Conservation (phyloP, 768 basidiomycete genomes). For the Imleria badia region DNA sequence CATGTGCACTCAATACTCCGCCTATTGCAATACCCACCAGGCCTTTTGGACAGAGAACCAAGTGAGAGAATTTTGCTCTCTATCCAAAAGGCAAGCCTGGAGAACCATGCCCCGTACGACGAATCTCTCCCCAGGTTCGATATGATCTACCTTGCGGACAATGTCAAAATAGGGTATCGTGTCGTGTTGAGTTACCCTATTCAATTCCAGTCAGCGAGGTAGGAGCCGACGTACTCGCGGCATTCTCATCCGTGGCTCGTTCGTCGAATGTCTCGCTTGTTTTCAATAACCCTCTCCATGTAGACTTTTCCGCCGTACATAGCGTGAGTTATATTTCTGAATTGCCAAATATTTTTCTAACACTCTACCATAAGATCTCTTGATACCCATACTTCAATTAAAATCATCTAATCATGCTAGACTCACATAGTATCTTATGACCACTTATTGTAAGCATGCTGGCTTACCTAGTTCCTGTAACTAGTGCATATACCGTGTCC, state of each 20-base stretch:
- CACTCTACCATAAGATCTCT: not conserved
- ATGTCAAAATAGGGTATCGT: slow-evolving; percentile 11
- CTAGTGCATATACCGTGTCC: no score
- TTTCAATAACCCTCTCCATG: not conserved
- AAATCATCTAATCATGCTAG: not conserved
- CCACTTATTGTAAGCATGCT: no score
- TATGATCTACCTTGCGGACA: slow-evolving; percentile 2
- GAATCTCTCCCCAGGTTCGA: rapidly evolving
- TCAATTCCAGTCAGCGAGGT: not conserved
- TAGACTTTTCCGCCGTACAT: not conserved
- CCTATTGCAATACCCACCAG: slow-evolving; percentile 7
- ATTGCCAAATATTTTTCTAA: not conserved
- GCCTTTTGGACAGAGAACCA: no score
- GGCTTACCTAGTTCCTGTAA: no score
- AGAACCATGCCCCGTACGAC: not conserved
- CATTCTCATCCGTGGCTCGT: not conserved
- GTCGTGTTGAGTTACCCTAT: not conserved
- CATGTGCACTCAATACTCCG: slow-evolving; percentile 16
- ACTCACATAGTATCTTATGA: not conserved
- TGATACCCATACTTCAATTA: not conserved
- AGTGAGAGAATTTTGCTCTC: not conserved
- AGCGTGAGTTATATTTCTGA: slow-evolving; percentile 1
- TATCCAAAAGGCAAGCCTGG: not conserved
- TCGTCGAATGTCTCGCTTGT: not conserved
- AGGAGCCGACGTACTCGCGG: not conserved